These are phyloP conservation scores for Hygrocybe coccinea DNA, from an alignment of 768 basidiomycete genomes.

Conservation along the genomic window DNA sequence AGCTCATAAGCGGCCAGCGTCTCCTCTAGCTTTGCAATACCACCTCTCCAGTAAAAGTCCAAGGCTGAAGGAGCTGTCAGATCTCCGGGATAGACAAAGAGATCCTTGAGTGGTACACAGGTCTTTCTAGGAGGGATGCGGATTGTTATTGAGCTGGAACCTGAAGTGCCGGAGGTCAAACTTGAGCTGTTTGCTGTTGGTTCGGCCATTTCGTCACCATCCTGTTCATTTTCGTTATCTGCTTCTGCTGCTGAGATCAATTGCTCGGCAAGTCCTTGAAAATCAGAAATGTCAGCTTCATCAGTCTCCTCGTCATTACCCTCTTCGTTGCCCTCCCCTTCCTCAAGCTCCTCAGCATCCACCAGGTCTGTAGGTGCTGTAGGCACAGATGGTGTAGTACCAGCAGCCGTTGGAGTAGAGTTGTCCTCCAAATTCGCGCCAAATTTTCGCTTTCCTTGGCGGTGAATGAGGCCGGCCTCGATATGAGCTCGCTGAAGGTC, in stretches of 20 bases:
- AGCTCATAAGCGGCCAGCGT: constrained; percentile 16
- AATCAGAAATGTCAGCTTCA: background rate
- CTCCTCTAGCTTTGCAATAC: constrained; percentile 14
- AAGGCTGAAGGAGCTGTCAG: background rate
- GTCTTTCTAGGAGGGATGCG: background rate
- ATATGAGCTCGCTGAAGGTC: background rate
- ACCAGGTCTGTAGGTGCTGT: background rate
- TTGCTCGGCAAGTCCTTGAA: background rate
- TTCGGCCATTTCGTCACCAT: background rate
- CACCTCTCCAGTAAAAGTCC: constrained; percentile 16
- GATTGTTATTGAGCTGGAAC: background rate
- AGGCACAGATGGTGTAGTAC: background rate
- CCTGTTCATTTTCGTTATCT: background rate
- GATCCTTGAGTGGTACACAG: constrained; percentile 3
- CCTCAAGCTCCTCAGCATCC: background rate
- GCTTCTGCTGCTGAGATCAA: background rate
- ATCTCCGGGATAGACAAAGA: constrained; percentile 8
- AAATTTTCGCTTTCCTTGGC: constrained; percentile 6
- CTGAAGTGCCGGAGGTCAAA: background rate
- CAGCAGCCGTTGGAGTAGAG: background rate
- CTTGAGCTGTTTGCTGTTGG: background rate
- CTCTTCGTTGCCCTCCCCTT: background rate
- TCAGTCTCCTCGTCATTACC: background rate
- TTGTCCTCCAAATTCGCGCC: background rate
- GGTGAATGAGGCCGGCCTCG: background rate